phyloP scores from a whole-genome alignment of 1,284 basidiomycete species.

The Paramarasmius palmivorus region DNA sequence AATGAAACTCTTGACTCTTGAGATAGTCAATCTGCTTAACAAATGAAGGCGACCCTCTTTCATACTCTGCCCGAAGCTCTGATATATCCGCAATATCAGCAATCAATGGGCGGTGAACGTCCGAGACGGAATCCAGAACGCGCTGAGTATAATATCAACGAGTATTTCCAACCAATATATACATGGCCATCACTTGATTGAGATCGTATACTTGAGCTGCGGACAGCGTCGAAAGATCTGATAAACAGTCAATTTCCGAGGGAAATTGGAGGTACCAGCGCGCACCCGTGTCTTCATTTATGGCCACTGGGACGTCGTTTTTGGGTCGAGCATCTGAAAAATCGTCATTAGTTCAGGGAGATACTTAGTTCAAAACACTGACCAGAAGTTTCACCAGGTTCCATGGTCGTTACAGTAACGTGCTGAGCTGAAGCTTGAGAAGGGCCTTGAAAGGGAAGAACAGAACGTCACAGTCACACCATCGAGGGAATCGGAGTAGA shows the following conservation, averaged over 20 bases:
- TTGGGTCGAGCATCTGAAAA: too few species aligned
- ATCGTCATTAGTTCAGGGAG: too few species aligned
- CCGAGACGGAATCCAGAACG: slow-evolving; percentile 46
- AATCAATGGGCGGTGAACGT: slow-evolving; percentile 52
- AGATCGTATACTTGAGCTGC: slow-evolving; percentile 18
- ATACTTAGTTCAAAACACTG: too few species aligned
- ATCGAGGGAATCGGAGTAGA: too few species aligned
- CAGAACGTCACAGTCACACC: too few species aligned
- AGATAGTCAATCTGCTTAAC: slow-evolving; percentile 70
- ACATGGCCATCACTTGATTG: slow-evolving; percentile 10
- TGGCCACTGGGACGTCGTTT: not conserved
- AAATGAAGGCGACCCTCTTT: slow-evolving; percentile 56
- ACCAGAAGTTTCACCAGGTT: too few species aligned
- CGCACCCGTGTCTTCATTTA: slow-evolving; percentile 16
- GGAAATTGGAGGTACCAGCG: too few species aligned
- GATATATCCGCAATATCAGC: slow-evolving; percentile 47
- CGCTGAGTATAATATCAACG: slow-evolving; percentile 30
- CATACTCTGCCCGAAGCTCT: slow-evolving; percentile 64
- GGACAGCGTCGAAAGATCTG: slow-evolving; percentile 16
- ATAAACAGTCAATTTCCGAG: not conserved
- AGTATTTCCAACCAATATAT: not conserved
- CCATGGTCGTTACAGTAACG: too few species aligned
- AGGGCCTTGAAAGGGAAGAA: too few species aligned
- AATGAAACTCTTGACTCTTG: slow-evolving; percentile 53
- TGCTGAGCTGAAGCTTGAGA: too few species aligned